Evolutionary conservation across 192 early-diverging fungal species (phyloP), one percentile per base, ranked within the genome.

Genomic region (Rhizoclosmatium globosum): DNA sequence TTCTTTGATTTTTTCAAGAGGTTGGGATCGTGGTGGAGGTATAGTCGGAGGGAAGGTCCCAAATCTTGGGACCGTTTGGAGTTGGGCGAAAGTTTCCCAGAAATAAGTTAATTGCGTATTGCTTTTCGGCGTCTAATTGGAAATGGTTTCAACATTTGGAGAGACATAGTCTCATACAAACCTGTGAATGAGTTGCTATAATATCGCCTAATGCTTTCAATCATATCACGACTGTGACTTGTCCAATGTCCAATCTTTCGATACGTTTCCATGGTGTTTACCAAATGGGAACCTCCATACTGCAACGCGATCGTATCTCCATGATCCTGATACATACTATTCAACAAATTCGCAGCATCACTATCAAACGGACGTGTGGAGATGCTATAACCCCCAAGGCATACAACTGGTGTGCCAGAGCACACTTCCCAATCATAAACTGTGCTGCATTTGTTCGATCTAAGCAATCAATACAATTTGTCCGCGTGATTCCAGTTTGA

Each of bases 371-470:
- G 93, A 99, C 87, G 6, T 81, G 83, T 44, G 91, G 85, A 21
- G 85, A 78, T 0, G 50, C 50, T 53, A 98, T 90, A 56, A 97
- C 87, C 0, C 97, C 98, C 3, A 99, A 84, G 3, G 95, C 95
- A 41, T 67, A 71, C 21, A 48, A 83, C 81, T 94, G 98, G 80
- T 98, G 92, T 0, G 93, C 96, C 7, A 99, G 86, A 2, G 95
- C 98, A 50, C 92, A 93, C 81, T 98, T 98, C 17, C 95, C 96
- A 82, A 97, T 94, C 45, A 98, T 89, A 72, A 97, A 96, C 72
- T 98, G 96, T 0, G 98, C 98, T 0, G 98, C 96, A 75, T 99
- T 99, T 0, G 98, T 99, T 65, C 98, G 92, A 83, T 99, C 98
- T 23, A 99, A 77, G 85, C 98, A 99, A 79, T 99, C 98, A 65